Base-by-base conservation (phyloP, 2,329 filamentous ascomycete genomes). In the Exophiala phaeomuriformis region DNA sequence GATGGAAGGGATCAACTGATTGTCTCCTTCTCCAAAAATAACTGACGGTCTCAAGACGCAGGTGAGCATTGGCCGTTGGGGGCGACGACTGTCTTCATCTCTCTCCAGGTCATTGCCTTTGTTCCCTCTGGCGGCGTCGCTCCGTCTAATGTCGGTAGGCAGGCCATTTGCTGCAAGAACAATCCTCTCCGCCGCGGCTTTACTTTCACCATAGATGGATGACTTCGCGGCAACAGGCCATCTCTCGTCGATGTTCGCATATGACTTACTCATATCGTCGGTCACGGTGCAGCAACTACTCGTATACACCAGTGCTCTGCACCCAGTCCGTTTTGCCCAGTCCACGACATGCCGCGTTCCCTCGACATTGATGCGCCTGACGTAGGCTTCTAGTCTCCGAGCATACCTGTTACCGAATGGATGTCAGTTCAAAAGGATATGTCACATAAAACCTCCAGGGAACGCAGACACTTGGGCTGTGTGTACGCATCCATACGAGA, bases 261-360 rank as follows among this genome's bases (percentile, higher is more conserved):
- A 69, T 8, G 65, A 53, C 32, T 62, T 55, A 33, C 57, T 63
- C 63, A 70, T 65, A 50, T 81, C 74, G 64, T 82, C 79, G 3
- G 74, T 71, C 35, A 81, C 65, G 5, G 77, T 77, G 31, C 78
- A 79, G 53, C 76, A 77, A 61, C 71, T 77, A 62, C 77, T 79
- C 31, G 79, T 82, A 61, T 78, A 81, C 44, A 83, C 71, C 42
- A 83, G 73, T 0, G 69, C 74, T 48, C 68, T 71, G 39, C 74
- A 77, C 1, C 73, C 74, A 41, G 61, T 67, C 30, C 66, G 63
- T 57, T 69, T 68, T 1, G 75, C 70, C 2, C 73, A 74, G 2
- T 73, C 66, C 4, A 83, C 62, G 47, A 81, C 70, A 62, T 80
- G 77, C 43, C 67, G 66, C 2, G 80, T 81, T 4, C 79, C 80